Evolutionary conservation across 2,329 filamentous ascomycete genomes (phyloP).

Genomic region (Diplodia corticola): DNA sequence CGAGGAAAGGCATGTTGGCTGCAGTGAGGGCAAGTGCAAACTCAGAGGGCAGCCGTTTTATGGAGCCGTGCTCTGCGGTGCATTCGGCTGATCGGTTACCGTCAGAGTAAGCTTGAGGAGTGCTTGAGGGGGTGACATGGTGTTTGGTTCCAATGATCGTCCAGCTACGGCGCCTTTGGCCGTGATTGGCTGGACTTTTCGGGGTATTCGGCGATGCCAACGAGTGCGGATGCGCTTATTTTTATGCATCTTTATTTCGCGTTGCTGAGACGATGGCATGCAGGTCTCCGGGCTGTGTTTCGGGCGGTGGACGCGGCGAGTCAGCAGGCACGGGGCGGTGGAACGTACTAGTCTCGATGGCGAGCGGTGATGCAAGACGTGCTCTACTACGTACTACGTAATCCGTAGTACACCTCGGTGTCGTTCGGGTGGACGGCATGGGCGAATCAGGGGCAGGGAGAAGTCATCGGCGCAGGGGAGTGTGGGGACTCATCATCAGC

Average conservation of each 20-base stretch:
- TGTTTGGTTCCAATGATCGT: not conserved
- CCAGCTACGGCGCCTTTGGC: not conserved
- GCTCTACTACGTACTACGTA: too few relatives aligned
- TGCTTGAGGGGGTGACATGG: slow-evolving; percentile 2
- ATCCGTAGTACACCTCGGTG: too few relatives aligned
- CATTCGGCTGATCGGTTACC: not conserved
- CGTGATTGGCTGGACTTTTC: slow-evolving; percentile 8
- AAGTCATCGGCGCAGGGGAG: not conserved
- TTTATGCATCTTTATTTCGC: too few relatives aligned
- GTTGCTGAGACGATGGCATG: too few relatives aligned
- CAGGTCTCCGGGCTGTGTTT: not conserved
- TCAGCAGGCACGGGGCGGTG: not conserved
- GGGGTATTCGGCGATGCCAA: not conserved
- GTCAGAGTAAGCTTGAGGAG: not conserved
- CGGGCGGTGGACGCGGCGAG: not conserved
- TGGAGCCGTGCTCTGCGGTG: not conserved
- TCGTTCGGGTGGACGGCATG: not conserved
- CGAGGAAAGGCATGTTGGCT: slow-evolving; percentile 9
- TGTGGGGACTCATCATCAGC: too few relatives aligned
- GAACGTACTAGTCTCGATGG: too few relatives aligned
- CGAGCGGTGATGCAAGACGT: too few relatives aligned
- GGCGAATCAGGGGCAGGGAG: not conserved
- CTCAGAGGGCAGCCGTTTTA: slow-evolving; percentile 5
- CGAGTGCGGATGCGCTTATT: too few relatives aligned
- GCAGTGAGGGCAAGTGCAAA: not conserved